Percentiles rank a stretch among this genome's conserved stretches.
phyloP scores from a whole-genome alignment of 2,329 filamentous ascomycete species.

The Epichloe sp. region DNA sequence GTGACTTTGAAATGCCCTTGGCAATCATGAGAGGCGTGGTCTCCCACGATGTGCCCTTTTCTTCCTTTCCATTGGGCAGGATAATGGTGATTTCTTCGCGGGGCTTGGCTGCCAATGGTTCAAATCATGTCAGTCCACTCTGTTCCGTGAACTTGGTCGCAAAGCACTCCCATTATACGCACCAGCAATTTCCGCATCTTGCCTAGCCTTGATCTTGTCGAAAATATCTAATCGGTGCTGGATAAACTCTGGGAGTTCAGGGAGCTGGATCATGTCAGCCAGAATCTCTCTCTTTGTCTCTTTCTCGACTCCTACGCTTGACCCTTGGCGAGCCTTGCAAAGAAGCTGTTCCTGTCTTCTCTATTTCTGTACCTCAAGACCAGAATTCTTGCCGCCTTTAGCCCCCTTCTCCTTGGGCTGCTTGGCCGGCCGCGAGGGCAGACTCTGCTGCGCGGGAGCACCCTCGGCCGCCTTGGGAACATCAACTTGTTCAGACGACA shows the following conservation, averaged over 20 bases:
- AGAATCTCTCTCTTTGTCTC: constrained; percentile 13
- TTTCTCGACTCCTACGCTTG: not conserved
- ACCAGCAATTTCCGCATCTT: constrained; percentile 57
- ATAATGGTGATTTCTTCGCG: constrained; percentile 63
- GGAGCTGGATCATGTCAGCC: constrained; percentile 15
- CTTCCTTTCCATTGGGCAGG: constrained; percentile 57
- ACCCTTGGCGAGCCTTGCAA: not conserved
- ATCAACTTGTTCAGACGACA: constrained; percentile 26
- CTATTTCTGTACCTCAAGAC: constrained; percentile 30
- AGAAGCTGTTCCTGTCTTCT: not conserved
- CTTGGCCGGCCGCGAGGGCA: constrained; percentile 24
- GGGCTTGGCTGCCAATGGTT: constrained; percentile 41
- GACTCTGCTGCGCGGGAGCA: constrained; percentile 20
- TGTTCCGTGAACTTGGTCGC: not conserved
- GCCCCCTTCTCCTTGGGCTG: constrained; percentile 23
- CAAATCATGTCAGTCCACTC: not conserved
- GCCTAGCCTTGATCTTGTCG: constrained; percentile 73
- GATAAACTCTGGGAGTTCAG: constrained; percentile 58
- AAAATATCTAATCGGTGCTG: constrained; percentile 76
- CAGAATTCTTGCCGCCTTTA: constrained; percentile 45
- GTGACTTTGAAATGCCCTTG: constrained; percentile 70
- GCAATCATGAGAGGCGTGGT: constrained; percentile 74
- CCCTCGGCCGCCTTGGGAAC: constrained; percentile 21
- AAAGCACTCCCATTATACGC: constrained; percentile 9
- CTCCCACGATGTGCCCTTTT: constrained; percentile 74